Evolutionary conservation across 2,329 filamentous ascomycete genomes (phyloP).

Genomic region (Zasmidium angulare): DNA sequence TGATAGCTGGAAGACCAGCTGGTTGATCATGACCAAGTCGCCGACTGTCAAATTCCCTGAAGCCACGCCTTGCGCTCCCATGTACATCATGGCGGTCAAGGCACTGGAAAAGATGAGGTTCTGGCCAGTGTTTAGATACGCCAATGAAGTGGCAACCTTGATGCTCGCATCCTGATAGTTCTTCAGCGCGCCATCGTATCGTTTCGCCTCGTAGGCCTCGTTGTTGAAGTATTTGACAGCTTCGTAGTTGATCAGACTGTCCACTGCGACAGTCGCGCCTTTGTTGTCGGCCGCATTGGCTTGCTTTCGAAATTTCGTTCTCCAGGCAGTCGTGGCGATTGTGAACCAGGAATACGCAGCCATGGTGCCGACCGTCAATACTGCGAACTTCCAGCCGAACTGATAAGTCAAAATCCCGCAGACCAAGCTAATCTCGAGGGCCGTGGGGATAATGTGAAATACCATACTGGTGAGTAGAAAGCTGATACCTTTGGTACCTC

Average conservation of each 20-base stretch:
- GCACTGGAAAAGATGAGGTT: slow-evolving; percentile 96
- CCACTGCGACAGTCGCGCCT: slow-evolving; percentile 90
- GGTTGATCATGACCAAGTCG: slow-evolving; percentile 97
- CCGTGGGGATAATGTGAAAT: slow-evolving; percentile 92
- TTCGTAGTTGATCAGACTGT: slow-evolving; percentile 98
- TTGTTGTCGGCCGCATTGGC: slow-evolving; percentile 96
- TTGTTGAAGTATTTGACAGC: slow-evolving; percentile 99
- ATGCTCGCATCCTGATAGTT: slow-evolving; percentile 93
- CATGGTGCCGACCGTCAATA: slow-evolving; percentile 89
- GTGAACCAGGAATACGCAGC: slow-evolving; percentile 93
- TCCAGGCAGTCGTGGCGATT: slow-evolving; percentile 93
- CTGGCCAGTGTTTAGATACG: slow-evolving; percentile 90
- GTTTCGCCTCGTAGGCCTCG: slow-evolving; percentile 85
- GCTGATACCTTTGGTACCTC: slow-evolving; percentile 97
- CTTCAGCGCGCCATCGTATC: slow-evolving; percentile 84
- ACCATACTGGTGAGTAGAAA: slow-evolving; percentile 98
- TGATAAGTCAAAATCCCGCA: slow-evolving; percentile 96
- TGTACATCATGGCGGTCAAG: slow-evolving; percentile 96
- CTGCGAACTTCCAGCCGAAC: slow-evolving; percentile 87
- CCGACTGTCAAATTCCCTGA: slow-evolving; percentile 81
- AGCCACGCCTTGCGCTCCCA: slow-evolving; percentile 87
- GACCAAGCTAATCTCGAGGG: slow-evolving; percentile 90
- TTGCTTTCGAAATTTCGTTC: slow-evolving; percentile 92
- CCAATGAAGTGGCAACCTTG: slow-evolving; percentile 91
- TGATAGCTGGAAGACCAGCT: slow-evolving; percentile 95